Conservation (phyloP, 78 protist genomes). For the Dictyostelium firmibasis region DNA sequence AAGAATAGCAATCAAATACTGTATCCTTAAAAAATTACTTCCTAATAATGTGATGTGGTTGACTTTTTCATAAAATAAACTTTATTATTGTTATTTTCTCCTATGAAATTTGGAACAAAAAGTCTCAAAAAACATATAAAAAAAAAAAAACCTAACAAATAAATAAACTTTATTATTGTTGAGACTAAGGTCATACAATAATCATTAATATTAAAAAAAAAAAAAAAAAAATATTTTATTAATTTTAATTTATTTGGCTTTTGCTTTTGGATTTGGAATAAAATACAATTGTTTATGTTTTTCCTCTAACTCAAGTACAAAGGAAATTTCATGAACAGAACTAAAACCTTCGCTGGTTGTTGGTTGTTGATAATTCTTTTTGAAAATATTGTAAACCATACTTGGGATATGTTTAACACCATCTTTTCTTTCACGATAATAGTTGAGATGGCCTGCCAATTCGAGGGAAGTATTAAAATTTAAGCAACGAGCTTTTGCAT, state of each 20-base stretch:
- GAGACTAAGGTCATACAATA: no score
- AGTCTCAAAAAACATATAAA: no score
- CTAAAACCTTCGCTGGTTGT: not conserved
- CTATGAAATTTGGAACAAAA: no score
- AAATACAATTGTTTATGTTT: not conserved
- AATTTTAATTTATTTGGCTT: not conserved
- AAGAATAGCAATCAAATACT: no score
- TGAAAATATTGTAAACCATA: not conserved
- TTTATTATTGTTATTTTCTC: no score
- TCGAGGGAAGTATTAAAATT: constrained; percentile 15
- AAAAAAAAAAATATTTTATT: no score
- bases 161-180: no score
- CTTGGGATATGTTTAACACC: constrained; percentile 26
- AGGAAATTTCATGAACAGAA: not conserved
- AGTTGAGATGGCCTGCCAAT: constrained; percentile 83
- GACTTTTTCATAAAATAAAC: no score
- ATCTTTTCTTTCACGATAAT: constrained; percentile 44
- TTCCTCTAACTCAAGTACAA: not conserved
- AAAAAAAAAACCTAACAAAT: no score
- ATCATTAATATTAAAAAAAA: no score
- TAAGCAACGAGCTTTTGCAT: constrained; percentile 57
- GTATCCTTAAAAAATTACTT: no score
- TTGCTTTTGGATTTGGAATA: constrained; percentile 31
- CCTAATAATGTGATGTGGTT: no score
- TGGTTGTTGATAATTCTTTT: not conserved